Base-by-base conservation (phyloP, 768 basidiomycete genomes). In the Dentipellis sp. region DNA sequence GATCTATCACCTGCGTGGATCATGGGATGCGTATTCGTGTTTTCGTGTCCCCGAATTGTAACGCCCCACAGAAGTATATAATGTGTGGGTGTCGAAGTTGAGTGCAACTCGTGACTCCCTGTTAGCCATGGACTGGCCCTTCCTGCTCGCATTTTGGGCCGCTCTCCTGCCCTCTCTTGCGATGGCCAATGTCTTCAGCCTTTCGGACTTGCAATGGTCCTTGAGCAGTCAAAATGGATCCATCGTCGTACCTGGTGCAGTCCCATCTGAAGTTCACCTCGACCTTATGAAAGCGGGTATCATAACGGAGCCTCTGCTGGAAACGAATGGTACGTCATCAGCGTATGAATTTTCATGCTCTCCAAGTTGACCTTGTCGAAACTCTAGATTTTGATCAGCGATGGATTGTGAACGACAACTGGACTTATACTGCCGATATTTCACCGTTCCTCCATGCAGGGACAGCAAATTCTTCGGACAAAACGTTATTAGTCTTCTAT, bases 361-460 rank as follows among this genome's bases (percentile, higher is more conserved):
- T 29, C 29, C 6, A 29, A 29, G 29, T 29, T 29, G 29, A 29
- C 29, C 29, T 29, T 29, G 29, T 29, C 6, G 62, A 45, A 10
- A n/a, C 47, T 21, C 22, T 50, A 81, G 79, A 82, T 55, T 79
- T 77, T 57, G 77, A 75, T 1, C 72, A 81, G 61, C 70, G 81
- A 58, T 82, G 79, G 80, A 69, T 82, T 49, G 72, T 74, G 34
- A 68, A 76, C 52, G 80, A 82, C 55, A 78, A 78, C 56, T 83
- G 82, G 80, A 80, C 78, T 0, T 81, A 81, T 59, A 80, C 78
- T 0, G 78, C 80, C 3, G 78, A 79, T 61, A 56, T 82, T 37
- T 63, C 74, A 1, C 77, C 80, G 7, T 72, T 80, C 55, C 61
- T 70, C 21, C 52, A 65, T 47, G 64, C 60, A 6, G 51, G 69